Evolutionary conservation across 2,329 filamentous ascomycete genomes (phyloP).

Genomic region (Colletotrichum zoysiae): DNA sequence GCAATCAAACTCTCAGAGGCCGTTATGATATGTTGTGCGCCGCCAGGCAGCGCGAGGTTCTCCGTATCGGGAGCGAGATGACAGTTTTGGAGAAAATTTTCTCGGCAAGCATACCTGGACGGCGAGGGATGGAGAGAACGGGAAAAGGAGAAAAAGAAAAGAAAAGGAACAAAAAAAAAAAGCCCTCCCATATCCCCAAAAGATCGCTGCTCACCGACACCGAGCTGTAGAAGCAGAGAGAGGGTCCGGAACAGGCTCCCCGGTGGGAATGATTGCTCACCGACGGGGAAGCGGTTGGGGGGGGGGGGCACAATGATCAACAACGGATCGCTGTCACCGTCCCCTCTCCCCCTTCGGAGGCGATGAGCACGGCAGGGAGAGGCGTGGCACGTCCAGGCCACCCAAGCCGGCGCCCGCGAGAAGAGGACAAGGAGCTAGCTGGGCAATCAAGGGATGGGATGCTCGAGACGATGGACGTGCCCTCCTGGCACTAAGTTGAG

Average conservation of each 20-base stretch:
- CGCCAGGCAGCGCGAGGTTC: slow-evolving; percentile 7
- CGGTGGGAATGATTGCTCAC: slow-evolving; percentile 12
- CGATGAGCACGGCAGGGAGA: slow-evolving; percentile 40
- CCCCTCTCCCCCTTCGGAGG: slow-evolving; percentile 20
- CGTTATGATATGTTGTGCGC: slow-evolving; percentile 3
- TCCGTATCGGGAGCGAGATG: slow-evolving; percentile 3
- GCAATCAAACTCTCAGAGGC: neutral
- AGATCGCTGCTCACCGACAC: neutral
- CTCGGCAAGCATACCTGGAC: slow-evolving; percentile 15
- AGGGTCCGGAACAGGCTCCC: slow-evolving; percentile 10
- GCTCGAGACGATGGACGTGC: slow-evolving; percentile 23
- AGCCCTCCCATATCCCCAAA: no score
- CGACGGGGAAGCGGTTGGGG: slow-evolving; percentile 10
- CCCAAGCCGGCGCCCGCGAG: slow-evolving; percentile 26
- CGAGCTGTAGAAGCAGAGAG: slow-evolving; percentile 4
- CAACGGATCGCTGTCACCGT: slow-evolving; percentile 33
- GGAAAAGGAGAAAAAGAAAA: neutral
- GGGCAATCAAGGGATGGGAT: slow-evolving; percentile 32
- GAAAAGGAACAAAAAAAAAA: neutral
- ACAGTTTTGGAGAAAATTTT: neutral
- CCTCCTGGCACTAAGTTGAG: slow-evolving; percentile 18
- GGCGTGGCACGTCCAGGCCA: slow-evolving; percentile 18
- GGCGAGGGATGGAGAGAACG: neutral
- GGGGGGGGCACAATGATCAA: slow-evolving; percentile 24
- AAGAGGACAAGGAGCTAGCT: slow-evolving; percentile 14